Evolutionary conservation across 192 early-diverging fungal genomes (phyloP).

Genomic region (Entomortierella parvispora): DNA sequence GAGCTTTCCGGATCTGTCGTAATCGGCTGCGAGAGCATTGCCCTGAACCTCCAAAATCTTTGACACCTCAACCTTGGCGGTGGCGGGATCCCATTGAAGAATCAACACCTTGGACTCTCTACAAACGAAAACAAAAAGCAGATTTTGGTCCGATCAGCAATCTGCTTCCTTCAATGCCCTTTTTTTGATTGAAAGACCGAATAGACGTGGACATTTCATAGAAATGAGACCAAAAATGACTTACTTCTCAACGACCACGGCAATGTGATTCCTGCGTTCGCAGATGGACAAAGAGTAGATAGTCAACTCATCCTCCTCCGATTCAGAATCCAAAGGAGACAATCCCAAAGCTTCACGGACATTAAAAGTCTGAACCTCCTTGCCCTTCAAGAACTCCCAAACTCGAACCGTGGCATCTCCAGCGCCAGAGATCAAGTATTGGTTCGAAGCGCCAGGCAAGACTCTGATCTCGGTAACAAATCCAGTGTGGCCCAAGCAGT

Average conservation of each 20-base stretch:
- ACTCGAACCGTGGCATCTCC: conserved; percentile 84
- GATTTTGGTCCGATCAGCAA: too few species aligned
- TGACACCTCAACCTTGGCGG: conserved; percentile 35
- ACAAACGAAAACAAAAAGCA: too few species aligned
- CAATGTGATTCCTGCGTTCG: conserved; percentile 50
- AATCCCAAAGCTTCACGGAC: conserved; percentile 55
- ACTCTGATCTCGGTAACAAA: conserved; percentile 78
- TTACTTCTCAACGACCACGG: conserved; percentile 60
- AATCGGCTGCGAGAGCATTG: conserved; percentile 51
- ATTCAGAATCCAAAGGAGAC: conserved; percentile 30
- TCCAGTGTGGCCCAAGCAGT: conserved; percentile 90
- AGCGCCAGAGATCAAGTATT: conserved; percentile 78
- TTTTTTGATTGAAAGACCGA: too few species aligned
- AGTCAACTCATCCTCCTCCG: conserved; percentile 38
- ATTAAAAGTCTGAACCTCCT: conserved; percentile 73
- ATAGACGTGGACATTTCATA: too few species aligned
- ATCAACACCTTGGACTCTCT: conserved; percentile 54
- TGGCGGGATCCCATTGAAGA: conserved; percentile 45
- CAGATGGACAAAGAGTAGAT: conserved; percentile 54
- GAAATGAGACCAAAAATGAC: too few species aligned
- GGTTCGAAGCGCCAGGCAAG: conserved; percentile 60
- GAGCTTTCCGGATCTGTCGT: conserved; percentile 59
- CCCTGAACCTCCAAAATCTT: conserved; percentile 42
- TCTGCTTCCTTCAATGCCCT: too few species aligned
- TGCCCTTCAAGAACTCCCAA: conserved; percentile 78